Base-by-base conservation (phyloP, 805 yeast genomes). In the Candida argentea region DNA sequence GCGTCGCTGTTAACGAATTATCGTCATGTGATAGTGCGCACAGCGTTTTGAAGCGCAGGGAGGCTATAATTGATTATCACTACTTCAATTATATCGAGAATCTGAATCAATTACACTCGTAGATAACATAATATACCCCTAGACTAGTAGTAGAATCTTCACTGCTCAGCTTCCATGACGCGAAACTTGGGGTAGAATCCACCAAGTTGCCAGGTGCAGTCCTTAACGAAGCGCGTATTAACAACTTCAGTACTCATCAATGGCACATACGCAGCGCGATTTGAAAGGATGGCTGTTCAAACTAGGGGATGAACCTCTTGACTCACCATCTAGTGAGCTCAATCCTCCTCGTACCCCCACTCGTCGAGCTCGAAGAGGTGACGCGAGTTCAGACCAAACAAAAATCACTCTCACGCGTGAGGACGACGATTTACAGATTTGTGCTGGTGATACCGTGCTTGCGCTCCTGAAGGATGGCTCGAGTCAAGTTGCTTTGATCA, bases 371-470 rank as follows among this genome's bases (percentile, higher is more conserved):
- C 28, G 46, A 14, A 27, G 47, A 28, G 38, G 38, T 18, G n/a
- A n/a, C n/a, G 31, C 33, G 5, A 25, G 3, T n/a, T 19, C 24
- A n/a, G 20, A 33, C 10, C 28, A 32, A 10, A 27, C 27, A 10
- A 14, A 28, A 6, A 27, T 34, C 20, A 34, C 27, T 10, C 25
- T 48, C 3, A 26, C 27, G 14, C 30, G 51, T 17, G 47, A 43
- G 5, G 23, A 31, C 0, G 82, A 73, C 46, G 68, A 61, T 3
- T 35, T 73, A 20, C 65, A 57, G 25, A 38, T 78, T 13, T 55
- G 57, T 15, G 57, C 59, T 6, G 86, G 86, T 3, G 76, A 71
- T 35, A 53, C 68, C 21, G 42, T 77, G 0, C 44, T 73, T 6
- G 53, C 68, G 23, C 50, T 50, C 18, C 42, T 45, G 19, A 57